Conservation (phyloP, 768 basidiomycete species). For the Hypholoma fasciculare region DNA sequence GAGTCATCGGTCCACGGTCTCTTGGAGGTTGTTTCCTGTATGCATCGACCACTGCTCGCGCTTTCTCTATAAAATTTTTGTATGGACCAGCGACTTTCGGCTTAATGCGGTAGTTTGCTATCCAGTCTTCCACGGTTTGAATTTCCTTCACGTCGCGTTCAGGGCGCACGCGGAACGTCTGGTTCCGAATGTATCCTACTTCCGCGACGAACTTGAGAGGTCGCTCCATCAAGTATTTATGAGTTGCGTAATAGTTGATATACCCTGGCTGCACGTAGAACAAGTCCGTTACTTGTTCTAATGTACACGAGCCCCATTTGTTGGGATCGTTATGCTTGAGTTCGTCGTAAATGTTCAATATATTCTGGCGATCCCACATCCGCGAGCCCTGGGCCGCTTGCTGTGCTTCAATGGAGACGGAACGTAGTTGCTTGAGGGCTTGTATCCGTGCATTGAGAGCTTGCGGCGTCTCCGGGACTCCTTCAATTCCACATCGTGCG, state of each 20-base stretch:
- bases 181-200: constrained; percentile 43
- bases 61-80: constrained; percentile 16
- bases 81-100: constrained; percentile 2
- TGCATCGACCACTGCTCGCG: constrained; percentile 8
- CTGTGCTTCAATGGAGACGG: constrained; percentile 1
- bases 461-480: neutral
- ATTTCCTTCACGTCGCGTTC: constrained; percentile 53
- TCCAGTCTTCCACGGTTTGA: constrained; percentile 47
- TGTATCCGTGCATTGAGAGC: neutral
- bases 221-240: constrained; percentile 64
- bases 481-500: neutral
- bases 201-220: constrained; percentile 54
- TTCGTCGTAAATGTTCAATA: constrained; percentile 41
- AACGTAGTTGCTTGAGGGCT: neutral
- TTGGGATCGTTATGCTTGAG: constrained; percentile 46
- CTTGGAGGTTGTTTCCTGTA: neutral
- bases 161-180: constrained; percentile 67
- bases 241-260: constrained; percentile 46
- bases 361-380: constrained; percentile 21
- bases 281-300: constrained; percentile 50
- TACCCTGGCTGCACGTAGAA: constrained; percentile 35
- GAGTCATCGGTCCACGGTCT: constrained; percentile 10
- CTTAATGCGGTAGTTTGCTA: constrained; percentile 25
- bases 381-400: constrained; percentile 18
- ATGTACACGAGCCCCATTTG: constrained; percentile 56